Evolutionary conservation across 164 flowering plant species (phyloP).

Genomic region (Echeveria elegans): DNA sequence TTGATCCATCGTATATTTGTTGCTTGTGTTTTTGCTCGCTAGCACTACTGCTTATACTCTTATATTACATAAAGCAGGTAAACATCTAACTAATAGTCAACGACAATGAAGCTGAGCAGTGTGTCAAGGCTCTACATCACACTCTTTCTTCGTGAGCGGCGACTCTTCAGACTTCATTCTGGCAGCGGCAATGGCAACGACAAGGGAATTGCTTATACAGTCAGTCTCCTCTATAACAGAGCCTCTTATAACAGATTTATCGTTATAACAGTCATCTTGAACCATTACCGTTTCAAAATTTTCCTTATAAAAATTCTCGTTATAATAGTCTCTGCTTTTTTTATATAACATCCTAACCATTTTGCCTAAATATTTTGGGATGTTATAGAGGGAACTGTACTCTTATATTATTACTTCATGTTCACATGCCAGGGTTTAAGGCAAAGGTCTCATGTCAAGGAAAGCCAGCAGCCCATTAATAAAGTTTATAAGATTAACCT

Average conservation of each 20-base stretch:
- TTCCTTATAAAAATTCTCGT: too few species aligned
- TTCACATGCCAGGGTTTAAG: not conserved
- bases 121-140: constrained; percentile 64
- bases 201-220: not conserved
- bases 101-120: constrained; percentile 67
- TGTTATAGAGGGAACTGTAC: too few species aligned
- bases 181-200: constrained; percentile 16
- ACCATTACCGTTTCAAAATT: too few species aligned
- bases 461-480: not conserved
- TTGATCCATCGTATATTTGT: not conserved
- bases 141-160: constrained; percentile 48
- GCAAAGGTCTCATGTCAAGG: not conserved
- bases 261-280: too few species aligned
- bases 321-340: too few species aligned
- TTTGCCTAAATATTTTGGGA: too few species aligned
- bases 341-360: too few species aligned
- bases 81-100: constrained; percentile 77
- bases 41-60: not conserved
- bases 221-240: too few species aligned
- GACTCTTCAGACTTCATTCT: constrained; percentile 20
- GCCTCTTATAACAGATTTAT: too few species aligned
- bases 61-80: constrained; percentile 31
- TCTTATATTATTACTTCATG: too few species aligned
- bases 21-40: not conserved
- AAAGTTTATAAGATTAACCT: not conserved